Evolutionary conservation across 208 protist genomes (phyloP).

Genomic region (Trypanosoma cruzi): DNA sequence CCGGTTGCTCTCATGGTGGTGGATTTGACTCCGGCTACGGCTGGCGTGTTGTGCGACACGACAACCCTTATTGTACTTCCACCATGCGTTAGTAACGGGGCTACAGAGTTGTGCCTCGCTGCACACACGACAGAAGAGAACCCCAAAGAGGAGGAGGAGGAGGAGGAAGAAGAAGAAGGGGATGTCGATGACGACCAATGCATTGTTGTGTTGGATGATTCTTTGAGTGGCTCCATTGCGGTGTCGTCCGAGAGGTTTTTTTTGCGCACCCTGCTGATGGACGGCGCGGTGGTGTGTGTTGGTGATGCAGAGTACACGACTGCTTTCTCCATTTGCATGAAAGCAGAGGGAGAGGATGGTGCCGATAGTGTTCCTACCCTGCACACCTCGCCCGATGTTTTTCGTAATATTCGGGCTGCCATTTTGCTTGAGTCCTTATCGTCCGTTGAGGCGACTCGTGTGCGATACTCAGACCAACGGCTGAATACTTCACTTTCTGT

Average conservation of each 20-base stretch:
- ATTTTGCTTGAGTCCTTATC: conserved; percentile 23
- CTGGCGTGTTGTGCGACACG: conserved; percentile 32
- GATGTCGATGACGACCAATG: conserved; percentile 17
- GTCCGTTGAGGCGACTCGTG: neutral
- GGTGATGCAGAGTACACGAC: conserved; percentile 37
- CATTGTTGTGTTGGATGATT: conserved; percentile 39
- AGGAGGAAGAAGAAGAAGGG: neutral
- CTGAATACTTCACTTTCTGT: conserved; percentile 13
- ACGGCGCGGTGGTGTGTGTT: conserved; percentile 37
- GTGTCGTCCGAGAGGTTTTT: conserved; percentile 37
- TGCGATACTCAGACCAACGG: neutral
- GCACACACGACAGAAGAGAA: neutral
- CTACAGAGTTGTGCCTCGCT: neutral
- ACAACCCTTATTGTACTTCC: conserved; percentile 72
- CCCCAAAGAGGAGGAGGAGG: neutral
- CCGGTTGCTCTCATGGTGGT: conserved; percentile 45
- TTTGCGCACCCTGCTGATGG: conserved; percentile 21
- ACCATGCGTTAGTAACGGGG: conserved; percentile 12
- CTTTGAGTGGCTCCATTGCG: conserved; percentile 34
- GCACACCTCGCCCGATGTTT: conserved; percentile 44
- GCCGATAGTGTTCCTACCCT: conserved; percentile 2
- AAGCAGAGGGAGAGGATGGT: neutral
- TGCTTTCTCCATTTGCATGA: conserved; percentile 33
- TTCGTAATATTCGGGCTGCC: conserved; percentile 69
- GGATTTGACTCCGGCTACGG: conserved; percentile 63